A percentile compares a stretch with the other conserved stretches of the same genome.
These are phyloP conservation scores for Lodderomyces parapsilosis DNA, from an alignment of 1,139 yeast species.

Conservation along the genomic window DNA sequence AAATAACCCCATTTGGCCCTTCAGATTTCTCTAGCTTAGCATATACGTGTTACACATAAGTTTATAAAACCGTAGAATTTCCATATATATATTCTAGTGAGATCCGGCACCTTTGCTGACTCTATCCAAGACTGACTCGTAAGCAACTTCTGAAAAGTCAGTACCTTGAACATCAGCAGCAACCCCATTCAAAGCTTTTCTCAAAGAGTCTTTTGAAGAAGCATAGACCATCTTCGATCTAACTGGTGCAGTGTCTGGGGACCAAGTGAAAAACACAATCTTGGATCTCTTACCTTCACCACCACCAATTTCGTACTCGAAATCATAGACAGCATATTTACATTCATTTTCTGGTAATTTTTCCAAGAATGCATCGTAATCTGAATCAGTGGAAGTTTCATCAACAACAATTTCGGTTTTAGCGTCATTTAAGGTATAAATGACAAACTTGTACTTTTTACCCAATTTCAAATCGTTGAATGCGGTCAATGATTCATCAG, in stretches of 20 bases:
- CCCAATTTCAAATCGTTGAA: constrained; percentile 96
- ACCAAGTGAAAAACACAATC: constrained; percentile 93
- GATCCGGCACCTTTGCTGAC: constrained; percentile 52
- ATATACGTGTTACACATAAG: too few relatives aligned
- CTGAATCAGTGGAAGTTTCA: constrained; percentile 68
- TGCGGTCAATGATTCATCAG: constrained; percentile 89
- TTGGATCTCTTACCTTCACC: constrained; percentile 97
- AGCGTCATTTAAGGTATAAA: constrained; percentile 75
- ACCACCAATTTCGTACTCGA: constrained; percentile 84
- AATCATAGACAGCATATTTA: constrained; percentile 94
- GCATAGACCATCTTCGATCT: constrained; percentile 98
- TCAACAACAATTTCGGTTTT: constrained; percentile 92
- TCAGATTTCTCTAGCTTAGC: background rate
- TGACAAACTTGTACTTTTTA: constrained; percentile 80
- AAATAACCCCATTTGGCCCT: too few relatives aligned
- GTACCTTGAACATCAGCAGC: constrained; percentile 96
- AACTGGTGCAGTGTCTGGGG: constrained; percentile 96
- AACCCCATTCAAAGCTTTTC: constrained; percentile 95
- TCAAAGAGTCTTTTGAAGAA: constrained; percentile 93
- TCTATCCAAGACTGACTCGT: constrained; percentile 86
- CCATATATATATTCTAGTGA: constrained; percentile 12
- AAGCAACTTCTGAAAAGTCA: constrained; percentile 94
- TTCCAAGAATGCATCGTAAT: constrained; percentile 81
- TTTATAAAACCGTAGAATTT: too few relatives aligned
- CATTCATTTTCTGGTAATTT: constrained; percentile 94